phyloP scores from a whole-genome alignment of 495 filamentous ascomycete genomes.

The Oleoguttula mirabilis region DNA sequence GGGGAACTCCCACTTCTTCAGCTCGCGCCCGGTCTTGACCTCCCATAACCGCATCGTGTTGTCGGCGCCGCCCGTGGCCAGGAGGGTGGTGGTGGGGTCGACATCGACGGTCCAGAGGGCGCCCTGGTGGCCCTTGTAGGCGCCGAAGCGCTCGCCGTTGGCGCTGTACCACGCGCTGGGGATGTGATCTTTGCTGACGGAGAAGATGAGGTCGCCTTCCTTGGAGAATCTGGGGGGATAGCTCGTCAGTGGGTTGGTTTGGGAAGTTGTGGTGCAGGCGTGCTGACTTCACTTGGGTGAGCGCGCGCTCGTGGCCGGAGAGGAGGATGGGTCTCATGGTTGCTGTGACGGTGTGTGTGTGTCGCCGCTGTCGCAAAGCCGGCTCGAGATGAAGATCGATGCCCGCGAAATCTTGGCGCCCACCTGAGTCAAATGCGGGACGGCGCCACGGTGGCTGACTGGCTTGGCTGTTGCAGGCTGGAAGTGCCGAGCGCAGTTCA shows the following conservation, averaged over 20 bases:
- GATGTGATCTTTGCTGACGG: conserved; percentile 91
- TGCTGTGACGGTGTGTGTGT: conserved; percentile 1
- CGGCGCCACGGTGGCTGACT: no score
- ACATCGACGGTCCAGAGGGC: conserved; percentile 98
- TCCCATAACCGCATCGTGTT: conserved; percentile 98
- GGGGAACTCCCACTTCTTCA: conserved; percentile 94
- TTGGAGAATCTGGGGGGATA: conserved; percentile 57
- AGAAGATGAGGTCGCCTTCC: conserved; percentile 97
- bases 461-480: no score
- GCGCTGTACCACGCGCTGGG: conserved; percentile 78
- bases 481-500: no score
- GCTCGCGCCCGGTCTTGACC: conserved; percentile 76
- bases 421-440: no score
- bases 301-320: conserved; percentile 93
- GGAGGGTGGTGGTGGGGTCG: conserved; percentile 82
- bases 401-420: neutral
- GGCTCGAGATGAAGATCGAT: neutral
- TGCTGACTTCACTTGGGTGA: conserved; percentile 88
- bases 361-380: neutral
- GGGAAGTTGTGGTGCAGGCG: neutral
- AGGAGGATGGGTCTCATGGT: conserved; percentile 89
- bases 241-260: conserved; percentile 5
- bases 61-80: conserved; percentile 91
- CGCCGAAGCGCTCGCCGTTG: conserved; percentile 54
- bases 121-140: conserved; percentile 92